phyloP scores from a whole-genome alignment of 192 early-diverging fungal genomes.

The Coemansia sp. region DNA sequence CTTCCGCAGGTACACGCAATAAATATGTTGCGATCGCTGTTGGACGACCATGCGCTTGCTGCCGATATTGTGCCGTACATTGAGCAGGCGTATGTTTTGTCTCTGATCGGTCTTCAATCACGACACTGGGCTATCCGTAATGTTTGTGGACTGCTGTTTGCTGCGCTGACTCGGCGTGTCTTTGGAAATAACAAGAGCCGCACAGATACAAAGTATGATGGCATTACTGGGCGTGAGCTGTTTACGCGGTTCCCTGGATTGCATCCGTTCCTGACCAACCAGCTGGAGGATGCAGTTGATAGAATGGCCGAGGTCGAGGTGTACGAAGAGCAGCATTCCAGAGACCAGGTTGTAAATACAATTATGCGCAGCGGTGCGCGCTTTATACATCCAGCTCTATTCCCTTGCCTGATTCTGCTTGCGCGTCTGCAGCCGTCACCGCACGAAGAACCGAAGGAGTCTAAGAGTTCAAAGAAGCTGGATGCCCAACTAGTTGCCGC shows the following conservation, averaged over 20 bases:
- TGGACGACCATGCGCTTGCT: constrained; percentile 80
- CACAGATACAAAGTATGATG: constrained; percentile 73
- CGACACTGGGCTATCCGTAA: constrained; percentile 88
- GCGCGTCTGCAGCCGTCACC: constrained; percentile 74
- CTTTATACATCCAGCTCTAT: constrained; percentile 82
- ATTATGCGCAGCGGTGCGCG: constrained; percentile 42
- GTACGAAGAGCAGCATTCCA: constrained; percentile 13
- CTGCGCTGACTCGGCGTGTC: constrained; percentile 76
- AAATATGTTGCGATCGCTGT: constrained; percentile 82
- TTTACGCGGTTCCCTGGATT: constrained; percentile 85
- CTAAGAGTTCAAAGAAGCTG: not conserved
- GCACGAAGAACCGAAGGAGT: constrained; percentile 35
- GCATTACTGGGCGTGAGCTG: constrained; percentile 85
- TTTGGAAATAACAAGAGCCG: constrained; percentile 80
- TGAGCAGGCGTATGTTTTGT: constrained; percentile 73
- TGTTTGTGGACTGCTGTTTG: constrained; percentile 90
- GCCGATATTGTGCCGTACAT: constrained; percentile 73
- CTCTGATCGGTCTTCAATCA: constrained; percentile 81
- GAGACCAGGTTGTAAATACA: constrained; percentile 11
- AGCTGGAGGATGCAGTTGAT: constrained; percentile 71
- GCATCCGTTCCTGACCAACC: constrained; percentile 71
- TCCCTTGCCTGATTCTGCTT: constrained; percentile 86
- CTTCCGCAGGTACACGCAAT: constrained; percentile 91
- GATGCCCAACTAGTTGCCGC: constrained; percentile 2
- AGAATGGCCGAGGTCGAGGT: constrained; percentile 45